Conservation (phyloP, 2,329 filamentous ascomycete species). For the Dothistroma pini region DNA sequence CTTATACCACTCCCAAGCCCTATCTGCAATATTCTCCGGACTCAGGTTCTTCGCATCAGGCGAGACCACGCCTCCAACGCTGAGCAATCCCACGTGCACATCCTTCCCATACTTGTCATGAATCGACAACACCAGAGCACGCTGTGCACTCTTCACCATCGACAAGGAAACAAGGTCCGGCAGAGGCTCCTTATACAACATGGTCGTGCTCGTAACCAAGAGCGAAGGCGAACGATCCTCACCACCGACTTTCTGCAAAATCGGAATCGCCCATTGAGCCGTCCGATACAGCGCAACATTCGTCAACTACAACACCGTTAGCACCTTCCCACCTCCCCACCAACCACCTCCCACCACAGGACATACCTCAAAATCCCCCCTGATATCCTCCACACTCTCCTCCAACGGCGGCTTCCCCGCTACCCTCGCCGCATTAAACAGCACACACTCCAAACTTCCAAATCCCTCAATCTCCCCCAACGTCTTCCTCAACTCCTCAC, state of each 20-base stretch:
- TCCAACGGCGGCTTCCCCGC: slow-evolving; percentile 42
- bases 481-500: slow-evolving; percentile 36
- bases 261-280: slow-evolving; percentile 48
- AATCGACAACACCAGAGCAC: slow-evolving; percentile 48
- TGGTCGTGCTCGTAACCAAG: slow-evolving; percentile 47
- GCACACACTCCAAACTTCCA: slow-evolving; percentile 46
- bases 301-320: slow-evolving; percentile 38
- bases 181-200: slow-evolving; percentile 47
- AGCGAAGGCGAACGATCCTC: slow-evolving; percentile 43
- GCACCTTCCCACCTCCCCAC: neutral
- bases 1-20: slow-evolving; percentile 45
- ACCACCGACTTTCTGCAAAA: slow-evolving; percentile 35
- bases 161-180: slow-evolving; percentile 49
- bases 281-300: slow-evolving; percentile 48
- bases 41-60: slow-evolving; percentile 42
- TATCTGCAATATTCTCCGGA: slow-evolving; percentile 45
- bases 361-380: slow-evolving; percentile 49
- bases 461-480: slow-evolving; percentile 44
- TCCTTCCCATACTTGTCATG: slow-evolving; percentile 40
- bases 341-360: neutral
- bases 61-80: slow-evolving; percentile 44
- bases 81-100: slow-evolving; percentile 49
- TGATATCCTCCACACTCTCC: slow-evolving; percentile 44
- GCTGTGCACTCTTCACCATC: slow-evolving; percentile 51
- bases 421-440: slow-evolving; percentile 54